A percentile compares a stretch with the other conserved stretches of the same genome.
These are phyloP conservation scores for Cucurbita maxima DNA, from an alignment of 306 rosid species.

Conservation along the genomic window DNA sequence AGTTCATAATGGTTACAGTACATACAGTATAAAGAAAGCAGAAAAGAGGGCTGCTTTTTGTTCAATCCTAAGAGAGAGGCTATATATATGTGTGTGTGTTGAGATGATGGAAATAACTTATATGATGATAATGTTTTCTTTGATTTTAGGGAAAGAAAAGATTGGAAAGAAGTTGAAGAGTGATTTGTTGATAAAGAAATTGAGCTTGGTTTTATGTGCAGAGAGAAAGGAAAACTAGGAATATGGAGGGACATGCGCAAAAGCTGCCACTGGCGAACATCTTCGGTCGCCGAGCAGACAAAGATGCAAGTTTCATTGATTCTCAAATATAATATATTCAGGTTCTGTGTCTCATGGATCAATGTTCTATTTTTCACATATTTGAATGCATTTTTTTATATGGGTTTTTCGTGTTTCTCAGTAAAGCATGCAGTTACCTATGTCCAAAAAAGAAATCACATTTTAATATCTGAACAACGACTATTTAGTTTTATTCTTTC, in stretches of 20 bases:
- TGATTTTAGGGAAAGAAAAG: conserved; percentile 44
- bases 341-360: conserved; percentile 34
- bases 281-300: conserved; percentile 42
- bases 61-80: no score
- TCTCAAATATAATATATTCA: background rate
- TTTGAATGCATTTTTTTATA: background rate
- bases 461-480: no score
- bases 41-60: background rate
- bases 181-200: conserved; percentile 17
- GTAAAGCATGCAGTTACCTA: conserved; percentile 25
- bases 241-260: conserved; percentile 44
- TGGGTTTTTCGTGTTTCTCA: conserved; percentile 24
- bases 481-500: no score
- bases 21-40: background rate
- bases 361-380: background rate
- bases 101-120: background rate
- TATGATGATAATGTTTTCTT: conserved; percentile 11
- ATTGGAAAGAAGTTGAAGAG: conserved; percentile 6
- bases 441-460: background rate
- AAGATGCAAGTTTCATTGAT: conserved; percentile 29
- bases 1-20: background rate
- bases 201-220: conserved; percentile 39
- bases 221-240: conserved; percentile 12
- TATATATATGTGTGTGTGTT: no score
- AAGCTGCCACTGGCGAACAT: conserved; percentile 51